Conservation (phyloP, 805 yeast genomes). For the Pachysolen tannophilus region DNA sequence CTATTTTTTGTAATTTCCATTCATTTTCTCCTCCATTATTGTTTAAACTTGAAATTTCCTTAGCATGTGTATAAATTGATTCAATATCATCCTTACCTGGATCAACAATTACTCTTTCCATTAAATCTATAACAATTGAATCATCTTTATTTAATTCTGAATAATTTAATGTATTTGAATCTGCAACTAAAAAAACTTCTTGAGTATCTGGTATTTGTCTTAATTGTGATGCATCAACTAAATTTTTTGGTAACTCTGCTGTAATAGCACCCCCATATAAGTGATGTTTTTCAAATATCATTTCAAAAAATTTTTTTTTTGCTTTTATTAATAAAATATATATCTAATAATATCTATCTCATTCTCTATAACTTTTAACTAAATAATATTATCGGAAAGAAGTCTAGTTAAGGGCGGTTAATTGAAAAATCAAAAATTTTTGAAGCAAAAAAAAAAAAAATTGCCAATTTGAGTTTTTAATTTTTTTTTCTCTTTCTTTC, state of each 20-base stretch:
- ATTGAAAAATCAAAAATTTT: no score
- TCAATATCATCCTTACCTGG: slow-evolving; percentile 21
- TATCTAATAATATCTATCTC: no score
- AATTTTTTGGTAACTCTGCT: slow-evolving; percentile 46
- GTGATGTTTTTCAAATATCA: slow-evolving; percentile 16
- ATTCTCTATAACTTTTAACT: no score
- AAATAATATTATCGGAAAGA: no score
- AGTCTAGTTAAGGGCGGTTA: no score
- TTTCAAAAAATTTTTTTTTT: no score
- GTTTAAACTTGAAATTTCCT: slow-evolving; percentile 43
- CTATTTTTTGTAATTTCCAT: slow-evolving; percentile 23
- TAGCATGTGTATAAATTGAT: slow-evolving; percentile 45
- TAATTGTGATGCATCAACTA: slow-evolving; percentile 69
- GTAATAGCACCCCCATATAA: slow-evolving; percentile 82
- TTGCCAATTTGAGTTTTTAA: no score
- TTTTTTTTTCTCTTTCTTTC: no score
- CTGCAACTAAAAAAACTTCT: slow-evolving; percentile 66
- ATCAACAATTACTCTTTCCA: slow-evolving; percentile 38
- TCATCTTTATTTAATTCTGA: slow-evolving; percentile 32
- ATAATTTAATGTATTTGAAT: slow-evolving; percentile 14
- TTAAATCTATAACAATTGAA: slow-evolving; percentile 56
- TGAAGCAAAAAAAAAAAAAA: no score
- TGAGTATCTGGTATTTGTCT: slow-evolving; percentile 91
- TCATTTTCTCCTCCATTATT: slow-evolving; percentile 20
- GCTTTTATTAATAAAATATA: no score